phyloP scores from a whole-genome alignment of 2,329 filamentous ascomycete genomes.

The Diaporthe sp. region DNA sequence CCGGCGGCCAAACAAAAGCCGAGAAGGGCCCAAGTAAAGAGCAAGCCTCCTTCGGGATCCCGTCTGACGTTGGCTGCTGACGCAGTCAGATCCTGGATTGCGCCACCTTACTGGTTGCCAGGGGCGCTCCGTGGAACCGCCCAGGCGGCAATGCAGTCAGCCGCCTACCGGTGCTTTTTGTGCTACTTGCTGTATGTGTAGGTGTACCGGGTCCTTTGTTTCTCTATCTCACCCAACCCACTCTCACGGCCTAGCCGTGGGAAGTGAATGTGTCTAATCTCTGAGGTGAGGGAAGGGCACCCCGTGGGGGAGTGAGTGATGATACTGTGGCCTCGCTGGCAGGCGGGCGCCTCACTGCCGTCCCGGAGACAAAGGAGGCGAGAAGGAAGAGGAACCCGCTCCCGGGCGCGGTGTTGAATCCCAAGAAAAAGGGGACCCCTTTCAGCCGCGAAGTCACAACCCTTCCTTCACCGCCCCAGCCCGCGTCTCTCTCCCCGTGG shows the following conservation, averaged over 20 bases:
- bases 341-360: background rate
- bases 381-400: background rate
- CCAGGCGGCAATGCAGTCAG: slow-evolving; percentile 10
- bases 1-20: background rate
- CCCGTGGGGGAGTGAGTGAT: background rate
- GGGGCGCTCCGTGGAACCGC: background rate
- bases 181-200: background rate
- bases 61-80: slow-evolving; percentile 24
- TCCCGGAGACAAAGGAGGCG: background rate
- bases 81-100: slow-evolving; percentile 5
- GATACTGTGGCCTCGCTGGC: background rate
- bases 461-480: slow-evolving; percentile 1
- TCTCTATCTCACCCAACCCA: background rate
- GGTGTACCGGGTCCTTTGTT: background rate
- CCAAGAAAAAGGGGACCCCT: background rate
- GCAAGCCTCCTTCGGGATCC: background rate
- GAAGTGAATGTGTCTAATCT: background rate
- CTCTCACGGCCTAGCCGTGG: background rate
- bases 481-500: too few relatives aligned
- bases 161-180: background rate
- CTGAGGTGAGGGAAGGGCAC: background rate
- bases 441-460: background rate
- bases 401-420: background rate
- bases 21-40: too few relatives aligned
- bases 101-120: slow-evolving; percentile 10